A percentile compares a stretch with the other conserved stretches of the same genome.
Evolutionary conservation across 371 early-diverging fungal species (phyloP).

Genomic region (Mucor sp.): DNA sequence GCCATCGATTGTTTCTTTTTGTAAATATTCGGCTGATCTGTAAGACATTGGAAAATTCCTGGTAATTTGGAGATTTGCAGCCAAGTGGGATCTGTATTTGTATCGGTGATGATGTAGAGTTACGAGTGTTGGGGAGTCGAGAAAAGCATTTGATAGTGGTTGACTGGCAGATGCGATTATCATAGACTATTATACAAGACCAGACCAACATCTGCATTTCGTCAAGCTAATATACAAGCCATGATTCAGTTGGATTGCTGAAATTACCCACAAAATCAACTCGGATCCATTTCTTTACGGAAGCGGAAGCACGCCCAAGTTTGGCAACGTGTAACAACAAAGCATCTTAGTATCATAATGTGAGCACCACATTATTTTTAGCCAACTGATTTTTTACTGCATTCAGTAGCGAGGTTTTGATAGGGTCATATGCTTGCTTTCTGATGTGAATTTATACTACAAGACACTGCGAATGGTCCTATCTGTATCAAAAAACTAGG

Average conservation of each 20-base stretch:
- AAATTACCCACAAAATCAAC: not conserved
- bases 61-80: not conserved
- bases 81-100: not conserved
- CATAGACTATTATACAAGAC: no score
- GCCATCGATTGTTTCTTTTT: not conserved
- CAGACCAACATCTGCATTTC: no score
- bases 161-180: no score
- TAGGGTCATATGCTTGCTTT: not conserved
- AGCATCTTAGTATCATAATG: not conserved
- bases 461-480: no score
- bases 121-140: no score
- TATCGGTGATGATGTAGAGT: no score
- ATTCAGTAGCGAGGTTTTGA: not conserved
- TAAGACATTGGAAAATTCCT: not conserved
- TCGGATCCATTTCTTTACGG: not conserved
- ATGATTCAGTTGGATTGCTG: not conserved
- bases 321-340: not conserved
- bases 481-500: no score
- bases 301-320: not conserved
- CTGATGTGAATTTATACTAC: not conserved
- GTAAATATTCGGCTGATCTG: slow-evolving; percentile 4
- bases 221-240: not conserved
- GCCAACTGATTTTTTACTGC: not conserved
- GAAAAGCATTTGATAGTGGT: no score
- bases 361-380: not conserved